Conservation (phyloP, 179 eudicot species). For the Beta macrorhiza region DNA sequence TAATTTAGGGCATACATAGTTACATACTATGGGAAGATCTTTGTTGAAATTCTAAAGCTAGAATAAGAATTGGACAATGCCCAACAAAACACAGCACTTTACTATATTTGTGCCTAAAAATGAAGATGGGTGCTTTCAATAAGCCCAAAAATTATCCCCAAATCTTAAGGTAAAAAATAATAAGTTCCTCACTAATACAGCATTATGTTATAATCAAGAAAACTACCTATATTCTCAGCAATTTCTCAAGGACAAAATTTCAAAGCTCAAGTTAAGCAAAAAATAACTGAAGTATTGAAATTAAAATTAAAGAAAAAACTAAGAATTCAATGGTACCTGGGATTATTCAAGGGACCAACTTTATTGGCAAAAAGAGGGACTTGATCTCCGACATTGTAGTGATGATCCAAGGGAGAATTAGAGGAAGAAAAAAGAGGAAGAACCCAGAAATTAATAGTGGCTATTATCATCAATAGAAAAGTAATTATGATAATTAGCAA, state of each 20-base stretch:
- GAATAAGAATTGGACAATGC: slow-evolving; percentile 3
- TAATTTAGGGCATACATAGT: neutral
- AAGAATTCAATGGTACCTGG: slow-evolving; percentile 46
- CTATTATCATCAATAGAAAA: neutral
- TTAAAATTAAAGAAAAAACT: slow-evolving; percentile 6
- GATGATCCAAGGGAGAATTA: slow-evolving; percentile 28
- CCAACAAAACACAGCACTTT: neutral
- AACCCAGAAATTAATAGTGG: slow-evolving; percentile 23
- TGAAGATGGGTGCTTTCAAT: no score
- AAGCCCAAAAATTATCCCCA: no score
- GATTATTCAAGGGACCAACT: slow-evolving; percentile 77
- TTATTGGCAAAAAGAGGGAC: slow-evolving; percentile 67
- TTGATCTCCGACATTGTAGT: slow-evolving; percentile 71
- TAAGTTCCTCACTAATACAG: no score
- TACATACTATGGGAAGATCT: neutral
- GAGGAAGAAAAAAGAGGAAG: slow-evolving; percentile 16
- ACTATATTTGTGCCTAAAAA: no score
- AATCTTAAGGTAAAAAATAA: no score
- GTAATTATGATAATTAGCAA: neutral
- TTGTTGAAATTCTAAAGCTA: neutral
- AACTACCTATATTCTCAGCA: neutral
- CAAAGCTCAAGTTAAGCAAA: neutral
- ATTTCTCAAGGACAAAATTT: neutral
- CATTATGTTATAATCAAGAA: no score
- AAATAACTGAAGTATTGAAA: neutral